These are phyloP conservation scores for Cercospora sp. DNA, from an alignment of 2,329 filamentous ascomycete species.

Conservation along the genomic window DNA sequence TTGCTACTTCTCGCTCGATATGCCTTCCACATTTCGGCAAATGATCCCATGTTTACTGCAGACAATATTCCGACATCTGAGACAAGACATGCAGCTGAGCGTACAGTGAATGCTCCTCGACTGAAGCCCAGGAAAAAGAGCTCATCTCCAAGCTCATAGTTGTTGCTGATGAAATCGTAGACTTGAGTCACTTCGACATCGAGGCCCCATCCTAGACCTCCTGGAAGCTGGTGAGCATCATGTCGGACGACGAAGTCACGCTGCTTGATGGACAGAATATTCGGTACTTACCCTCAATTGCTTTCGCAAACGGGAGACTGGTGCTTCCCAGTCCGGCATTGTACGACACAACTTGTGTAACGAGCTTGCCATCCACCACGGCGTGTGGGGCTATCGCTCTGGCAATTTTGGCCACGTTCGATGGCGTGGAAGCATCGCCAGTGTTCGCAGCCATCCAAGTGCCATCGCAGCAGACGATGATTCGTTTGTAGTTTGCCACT, in stretches of 20 bases:
- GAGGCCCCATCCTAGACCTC: conserved; percentile 37
- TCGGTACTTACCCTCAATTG: conserved; percentile 4
- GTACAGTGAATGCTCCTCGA: conserved; percentile 42
- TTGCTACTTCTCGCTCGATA: conserved; percentile 8
- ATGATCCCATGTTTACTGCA: conserved; percentile 19
- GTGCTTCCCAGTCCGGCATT: conserved; percentile 49
- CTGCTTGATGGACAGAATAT: not conserved
- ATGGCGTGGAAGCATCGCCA: conserved; percentile 44
- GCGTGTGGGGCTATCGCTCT: conserved; percentile 49
- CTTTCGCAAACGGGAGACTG: conserved; percentile 30
- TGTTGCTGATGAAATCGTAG: conserved; percentile 52
- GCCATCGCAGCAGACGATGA: conserved; percentile 22
- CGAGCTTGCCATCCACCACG: conserved; percentile 32
- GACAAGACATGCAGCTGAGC: conserved; percentile 21
- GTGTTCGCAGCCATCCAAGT: conserved; percentile 45
- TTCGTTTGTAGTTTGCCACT: conserved; percentile 15
- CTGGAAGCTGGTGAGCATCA: not conserved
- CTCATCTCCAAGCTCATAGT: conserved; percentile 50
- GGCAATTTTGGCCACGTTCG: conserved; percentile 49
- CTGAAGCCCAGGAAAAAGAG: conserved; percentile 49
- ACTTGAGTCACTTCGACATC: conserved; percentile 46
- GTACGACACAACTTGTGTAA: conserved; percentile 53
- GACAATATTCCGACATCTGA: conserved; percentile 20
- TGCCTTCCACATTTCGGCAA: conserved; percentile 19
- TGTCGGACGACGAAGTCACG: not conserved